phyloP scores from a whole-genome alignment of 495 filamentous ascomycete genomes.

The Schizothecium vesticola region DNA sequence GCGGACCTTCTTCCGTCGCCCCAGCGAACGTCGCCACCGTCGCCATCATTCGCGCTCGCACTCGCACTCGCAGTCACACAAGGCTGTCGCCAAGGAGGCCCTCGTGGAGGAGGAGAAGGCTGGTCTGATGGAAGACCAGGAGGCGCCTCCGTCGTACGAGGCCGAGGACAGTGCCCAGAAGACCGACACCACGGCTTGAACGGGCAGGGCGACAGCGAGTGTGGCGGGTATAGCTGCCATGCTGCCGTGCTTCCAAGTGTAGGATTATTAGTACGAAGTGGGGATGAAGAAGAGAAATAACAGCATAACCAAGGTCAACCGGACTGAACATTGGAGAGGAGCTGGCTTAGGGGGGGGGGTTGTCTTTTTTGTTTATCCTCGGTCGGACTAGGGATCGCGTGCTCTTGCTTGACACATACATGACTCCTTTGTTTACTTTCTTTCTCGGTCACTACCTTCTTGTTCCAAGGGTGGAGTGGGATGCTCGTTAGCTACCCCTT shows the following conservation, averaged over 20 bases:
- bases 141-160: conserved; percentile 38
- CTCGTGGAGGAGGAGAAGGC: conserved; percentile 32
- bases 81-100: conserved; percentile 16
- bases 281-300: background rate
- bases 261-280: background rate
- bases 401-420: background rate
- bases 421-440: background rate
- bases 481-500: background rate
- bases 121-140: conserved; percentile 38
- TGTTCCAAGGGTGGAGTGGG: background rate
- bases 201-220: background rate
- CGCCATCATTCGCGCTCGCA: conserved; percentile 26
- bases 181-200: conserved; percentile 18
- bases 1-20: conserved; percentile 32
- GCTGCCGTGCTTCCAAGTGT: background rate
- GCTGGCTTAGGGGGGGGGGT: too few species aligned
- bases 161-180: conserved; percentile 12
- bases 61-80: conserved; percentile 28
- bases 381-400: background rate
- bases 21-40: conserved; percentile 19
- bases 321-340: background rate
- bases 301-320: background rate
- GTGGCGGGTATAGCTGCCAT: background rate
- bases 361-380: background rate
- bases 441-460: background rate